A percentile compares a stretch with the other conserved stretches of the same genome.
These are phyloP conservation scores for Trichoderma gamsii DNA, from an alignment of 495 filamentous ascomycete genomes.

Conservation along the genomic window DNA sequence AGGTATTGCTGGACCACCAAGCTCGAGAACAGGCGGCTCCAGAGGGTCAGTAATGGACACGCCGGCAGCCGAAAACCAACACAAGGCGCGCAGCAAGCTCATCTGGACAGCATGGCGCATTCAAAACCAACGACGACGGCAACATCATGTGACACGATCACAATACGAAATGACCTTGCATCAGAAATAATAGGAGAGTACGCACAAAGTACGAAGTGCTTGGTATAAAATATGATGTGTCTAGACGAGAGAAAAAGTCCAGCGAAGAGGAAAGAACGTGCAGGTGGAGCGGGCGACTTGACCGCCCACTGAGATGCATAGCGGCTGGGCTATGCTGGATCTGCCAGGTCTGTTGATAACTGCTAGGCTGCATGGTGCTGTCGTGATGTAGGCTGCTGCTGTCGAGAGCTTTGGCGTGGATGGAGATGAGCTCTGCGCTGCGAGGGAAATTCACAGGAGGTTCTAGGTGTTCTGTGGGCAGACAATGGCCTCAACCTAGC, in stretches of 20 bases:
- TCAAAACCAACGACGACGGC: neutral
- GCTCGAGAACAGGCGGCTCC: neutral
- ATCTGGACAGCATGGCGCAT: neutral
- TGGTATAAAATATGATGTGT: neutral
- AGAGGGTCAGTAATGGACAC: neutral
- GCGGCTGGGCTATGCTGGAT: neutral
- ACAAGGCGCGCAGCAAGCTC: neutral
- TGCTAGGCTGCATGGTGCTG: neutral
- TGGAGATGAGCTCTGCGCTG: too few species aligned
- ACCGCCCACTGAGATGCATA: conserved; percentile 12
- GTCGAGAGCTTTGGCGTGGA: too few species aligned
- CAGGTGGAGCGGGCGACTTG: conserved; percentile 3
- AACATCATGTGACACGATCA: neutral
- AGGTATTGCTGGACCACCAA: neutral
- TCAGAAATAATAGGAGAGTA: neutral
- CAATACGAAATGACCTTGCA: neutral
- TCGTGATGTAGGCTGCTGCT: neutral
- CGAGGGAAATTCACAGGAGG: too few species aligned
- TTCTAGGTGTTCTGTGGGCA: too few species aligned
- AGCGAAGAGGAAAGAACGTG: neutral
- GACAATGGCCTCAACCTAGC: too few species aligned
- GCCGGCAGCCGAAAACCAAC: neutral
- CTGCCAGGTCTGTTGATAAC: neutral
- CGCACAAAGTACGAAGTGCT: neutral
- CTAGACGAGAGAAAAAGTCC: neutral